These are phyloP conservation scores for Mimosa pudica DNA, from an alignment of 306 rosid genomes.

Conservation along the genomic window DNA sequence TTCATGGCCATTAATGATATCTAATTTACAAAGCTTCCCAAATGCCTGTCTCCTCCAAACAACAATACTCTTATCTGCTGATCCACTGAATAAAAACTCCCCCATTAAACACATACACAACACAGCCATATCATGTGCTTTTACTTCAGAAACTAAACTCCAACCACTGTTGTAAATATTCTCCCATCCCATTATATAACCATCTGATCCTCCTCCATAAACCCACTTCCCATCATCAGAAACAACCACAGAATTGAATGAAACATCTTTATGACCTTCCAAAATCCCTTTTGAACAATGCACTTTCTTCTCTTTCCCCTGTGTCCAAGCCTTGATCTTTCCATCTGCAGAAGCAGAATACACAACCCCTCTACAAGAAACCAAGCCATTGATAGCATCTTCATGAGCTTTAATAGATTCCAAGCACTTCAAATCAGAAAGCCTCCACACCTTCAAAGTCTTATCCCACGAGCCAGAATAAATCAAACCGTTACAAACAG, in stretches of 20 bases:
- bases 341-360: constrained; percentile 99
- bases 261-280: constrained; percentile 83
- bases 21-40: constrained; percentile 59
- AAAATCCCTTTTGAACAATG: constrained; percentile 65
- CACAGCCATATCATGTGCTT: constrained; percentile 80
- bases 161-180: constrained; percentile 31
- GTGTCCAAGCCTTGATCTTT: constrained; percentile 85
- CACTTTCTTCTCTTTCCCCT: constrained; percentile 37
- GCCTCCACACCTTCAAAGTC: constrained; percentile 79
- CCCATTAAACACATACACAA: constrained; percentile 71
- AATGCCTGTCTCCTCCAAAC: constrained; percentile 78
- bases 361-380: constrained; percentile 64
- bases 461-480: constrained; percentile 98
- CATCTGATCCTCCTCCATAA: constrained; percentile 81
- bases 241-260: constrained; percentile 70
- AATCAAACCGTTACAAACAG: constrained; percentile 61
- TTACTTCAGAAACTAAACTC: constrained; percentile 64
- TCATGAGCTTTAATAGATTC: constrained; percentile 91
- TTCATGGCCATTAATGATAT: constrained; percentile 71
- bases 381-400: constrained; percentile 88
- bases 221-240: constrained; percentile 90
- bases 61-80: constrained; percentile 84
- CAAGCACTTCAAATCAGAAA: constrained; percentile 88
- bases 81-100: constrained; percentile 75
- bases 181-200: constrained; percentile 88